These are phyloP conservation scores for Hibiscus trionum DNA, from an alignment of 345 rosid genomes.

Conservation along the genomic window DNA sequence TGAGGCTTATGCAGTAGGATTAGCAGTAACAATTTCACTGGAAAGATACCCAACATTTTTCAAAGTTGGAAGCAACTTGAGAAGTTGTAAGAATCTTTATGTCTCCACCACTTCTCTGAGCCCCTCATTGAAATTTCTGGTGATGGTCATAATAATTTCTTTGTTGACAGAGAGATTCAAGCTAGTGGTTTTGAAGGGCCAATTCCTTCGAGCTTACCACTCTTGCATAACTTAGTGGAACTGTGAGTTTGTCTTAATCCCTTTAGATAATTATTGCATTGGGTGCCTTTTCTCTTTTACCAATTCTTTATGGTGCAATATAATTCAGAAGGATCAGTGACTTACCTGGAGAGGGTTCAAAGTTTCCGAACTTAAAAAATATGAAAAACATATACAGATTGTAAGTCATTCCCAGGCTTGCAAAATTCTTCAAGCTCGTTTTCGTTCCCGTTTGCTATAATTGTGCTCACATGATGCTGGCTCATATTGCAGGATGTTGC, in stretches of 20 bases:
- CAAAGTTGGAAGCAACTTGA: slow-evolving; percentile 8
- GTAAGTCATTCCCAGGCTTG: slow-evolving; percentile 21
- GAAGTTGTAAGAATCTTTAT: not conserved
- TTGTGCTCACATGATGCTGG: not conserved
- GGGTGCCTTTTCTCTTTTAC: not conserved
- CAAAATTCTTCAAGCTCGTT: not conserved
- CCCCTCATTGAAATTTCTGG: not conserved
- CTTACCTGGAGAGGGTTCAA: slow-evolving; percentile 30
- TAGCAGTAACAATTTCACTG: slow-evolving; percentile 17
- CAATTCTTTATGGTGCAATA: not conserved
- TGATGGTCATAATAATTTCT: not conserved
- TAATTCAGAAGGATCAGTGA: slow-evolving; percentile 45
- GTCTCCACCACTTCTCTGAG: not conserved
- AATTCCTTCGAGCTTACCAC: slow-evolving; percentile 35
- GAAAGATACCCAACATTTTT: slow-evolving; percentile 13
- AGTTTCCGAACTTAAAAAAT: slow-evolving; percentile 25
- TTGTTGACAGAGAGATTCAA: slow-evolving; percentile 37
- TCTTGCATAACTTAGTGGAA: slow-evolving; percentile 18
- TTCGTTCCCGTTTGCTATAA: not conserved
- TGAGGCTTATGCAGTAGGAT: not conserved
- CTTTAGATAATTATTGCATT: not conserved
- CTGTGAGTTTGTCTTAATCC: slow-evolving; percentile 32
- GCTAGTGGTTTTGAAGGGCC: slow-evolving; percentile 53
- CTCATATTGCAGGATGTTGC: slow-evolving; percentile 27
- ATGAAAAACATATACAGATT: slow-evolving; percentile 24